Base-by-base conservation (phyloP, 2,329 filamentous ascomycete genomes). In the Aspergillus phoenicis region DNA sequence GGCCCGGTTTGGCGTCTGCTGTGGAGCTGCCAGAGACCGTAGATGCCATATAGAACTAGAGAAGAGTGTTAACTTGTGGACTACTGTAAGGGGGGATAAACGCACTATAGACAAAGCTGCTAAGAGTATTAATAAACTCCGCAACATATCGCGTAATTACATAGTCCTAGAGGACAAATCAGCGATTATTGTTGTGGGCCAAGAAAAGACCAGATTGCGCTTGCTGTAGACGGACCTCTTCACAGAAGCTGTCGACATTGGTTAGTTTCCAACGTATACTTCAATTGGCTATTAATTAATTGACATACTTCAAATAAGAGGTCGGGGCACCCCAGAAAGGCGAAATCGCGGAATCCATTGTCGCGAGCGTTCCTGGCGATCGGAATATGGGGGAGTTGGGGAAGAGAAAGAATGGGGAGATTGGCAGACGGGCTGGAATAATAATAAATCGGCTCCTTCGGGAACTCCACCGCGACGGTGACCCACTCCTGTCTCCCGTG, bases 51-150 rank as follows among this genome's bases (percentile, higher is more conserved):
- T 6, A 69, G 53, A 22, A 78, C 78, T 80, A 54, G 5, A 28
- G 17, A 5, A 15, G 20, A 24, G 5, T 10, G 17, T 59, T 55
- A 55, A 26, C 1, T 5, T 7, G 6, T 4, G 26, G n/a, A 30
- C 5, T 30, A 20, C 2, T 17, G 1, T 7, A 7, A n/a, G 22
- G 17, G 17, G 8, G 10, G 17, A 33, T 1, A 13, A 36, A 63
- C 68, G n/a, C 55, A 72, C 71, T 65, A 47, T 75, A 81, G 4
- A 73, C 64, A 0, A 78, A 62, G 57, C 78, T 81, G 58, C 78
- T 80, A 2, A 80, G 62, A 0, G 78, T 80, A 60, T 81, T 81
- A 64, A 81, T 75, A 39, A 81, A 80, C 52, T 81, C 79, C 5
- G 77, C 79, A 20, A 81, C 68, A 33, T 78, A 81, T 20, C 75